Base-by-base conservation (phyloP, 2,329 filamentous ascomycete species). In the Ophiocordyceps unilateralis region DNA sequence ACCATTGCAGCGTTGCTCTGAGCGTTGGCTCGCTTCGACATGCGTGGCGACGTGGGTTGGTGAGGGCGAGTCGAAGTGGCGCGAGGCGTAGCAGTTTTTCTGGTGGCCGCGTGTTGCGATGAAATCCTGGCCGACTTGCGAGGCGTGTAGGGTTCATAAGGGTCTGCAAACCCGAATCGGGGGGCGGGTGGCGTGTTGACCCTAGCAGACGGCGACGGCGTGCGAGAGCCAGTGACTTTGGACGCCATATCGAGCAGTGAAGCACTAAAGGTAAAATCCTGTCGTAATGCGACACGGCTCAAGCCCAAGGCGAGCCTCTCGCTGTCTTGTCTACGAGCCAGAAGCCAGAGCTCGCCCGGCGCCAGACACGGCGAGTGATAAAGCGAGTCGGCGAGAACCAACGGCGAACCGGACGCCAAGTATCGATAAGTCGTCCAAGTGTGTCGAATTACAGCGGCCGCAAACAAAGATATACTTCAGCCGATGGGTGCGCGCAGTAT, bases 141-240 rank as follows among this genome's bases (percentile, higher is more conserved):
- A 43, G 80, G 78, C 46, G 78, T 76, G 55, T 78, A 87, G 39
- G 82, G 82, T 54, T 83, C 73, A 68, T 79, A 87, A 48, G 68
- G 63, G 60, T 88, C 82, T 50, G 70, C 67, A 53, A 69, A 76
- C 32, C 81, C 82, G 54, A 77, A 72, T 46, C 72, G 72, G 40
- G 83, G 83, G 44, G 82, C 78, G 36, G 74, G 72, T 47, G 83
- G 83, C 41, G 79, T 83, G 56, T 67, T 75, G 47, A 82, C 62
- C 48, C 64, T 62, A 37, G 65, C 59, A 32, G 73, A 66, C 48
- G 75, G 76, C 41, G 78, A 73, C 49, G 81, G 79, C 38, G 80
- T 83, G 42, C 66, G 59, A 43, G 70, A 52, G 44, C 50, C 48
- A 40, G 47, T 47, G 37, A 49, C 50, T 42, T 45, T 46, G 41